A percentile compares a stretch with the other conserved stretches of the same genome.
These are phyloP conservation scores for Lophiotrema nucula DNA, from an alignment of 495 filamentous ascomycete genomes.

Conservation along the genomic window DNA sequence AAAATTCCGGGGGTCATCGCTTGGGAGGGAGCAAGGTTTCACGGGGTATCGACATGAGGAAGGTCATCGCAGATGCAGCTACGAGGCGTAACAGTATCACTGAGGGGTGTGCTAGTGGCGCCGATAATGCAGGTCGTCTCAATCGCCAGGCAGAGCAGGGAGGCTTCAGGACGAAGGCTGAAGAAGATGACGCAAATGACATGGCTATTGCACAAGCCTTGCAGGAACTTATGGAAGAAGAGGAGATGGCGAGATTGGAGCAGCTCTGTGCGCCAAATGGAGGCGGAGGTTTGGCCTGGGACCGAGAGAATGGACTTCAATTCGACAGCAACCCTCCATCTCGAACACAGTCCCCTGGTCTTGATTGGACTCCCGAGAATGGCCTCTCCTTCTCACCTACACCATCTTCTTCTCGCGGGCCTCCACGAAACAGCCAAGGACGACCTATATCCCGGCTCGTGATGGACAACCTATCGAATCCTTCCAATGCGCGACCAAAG, in stretches of 20 bases:
- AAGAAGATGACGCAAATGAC: conserved; percentile 89
- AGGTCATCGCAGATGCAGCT: conserved; percentile 70
- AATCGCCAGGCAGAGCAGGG: conserved; percentile 66
- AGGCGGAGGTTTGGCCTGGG: conserved; percentile 40
- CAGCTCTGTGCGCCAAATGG: conserved; percentile 27
- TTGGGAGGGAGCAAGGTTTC: conserved; percentile 66
- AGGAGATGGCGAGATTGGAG: conserved; percentile 73
- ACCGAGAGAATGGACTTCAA: conserved; percentile 54
- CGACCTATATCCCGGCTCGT: conserved; percentile 35
- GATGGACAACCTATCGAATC: conserved; percentile 28
- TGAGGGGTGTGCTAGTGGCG: conserved; percentile 74
- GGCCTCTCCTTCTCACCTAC: not conserved
- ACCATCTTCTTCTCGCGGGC: conserved; percentile 2
- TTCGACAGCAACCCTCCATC: conserved; percentile 51
- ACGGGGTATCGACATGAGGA: conserved; percentile 69
- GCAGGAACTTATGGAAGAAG: conserved; percentile 81
- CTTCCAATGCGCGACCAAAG: conserved; percentile 24
- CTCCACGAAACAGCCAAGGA: conserved; percentile 18
- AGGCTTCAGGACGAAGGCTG: conserved; percentile 78
- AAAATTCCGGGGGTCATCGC: conserved; percentile 60
- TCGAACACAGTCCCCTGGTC: conserved; percentile 15
- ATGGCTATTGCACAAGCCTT: conserved; percentile 83
- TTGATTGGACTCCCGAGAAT: not conserved
- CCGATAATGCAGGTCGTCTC: conserved; percentile 59
- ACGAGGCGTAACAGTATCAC: conserved; percentile 63